Percentiles rank a stretch among this genome's conserved stretches.
Conservation (phyloP, 2,329 filamentous ascomycete genomes). For the Grosmannia clavigera region DNA sequence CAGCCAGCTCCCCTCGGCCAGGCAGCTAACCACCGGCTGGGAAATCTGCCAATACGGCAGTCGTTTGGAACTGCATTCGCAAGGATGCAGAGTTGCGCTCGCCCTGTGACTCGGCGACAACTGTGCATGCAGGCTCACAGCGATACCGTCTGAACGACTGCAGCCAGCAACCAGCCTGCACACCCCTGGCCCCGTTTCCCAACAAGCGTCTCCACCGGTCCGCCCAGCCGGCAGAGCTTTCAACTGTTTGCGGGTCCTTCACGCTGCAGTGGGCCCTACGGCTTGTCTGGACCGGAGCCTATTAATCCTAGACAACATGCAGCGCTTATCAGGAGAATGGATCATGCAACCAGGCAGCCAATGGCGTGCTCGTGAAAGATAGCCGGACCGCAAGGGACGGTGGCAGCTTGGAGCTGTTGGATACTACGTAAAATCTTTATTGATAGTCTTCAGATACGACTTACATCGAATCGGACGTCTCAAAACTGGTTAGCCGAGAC, state of each 20-base stretch:
- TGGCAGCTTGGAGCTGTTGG: too few species aligned
- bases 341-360: not conserved
- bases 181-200: not conserved
- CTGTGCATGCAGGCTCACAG: too few species aligned
- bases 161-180: too few species aligned
- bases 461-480: too few species aligned
- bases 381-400: too few species aligned
- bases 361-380: too few species aligned
- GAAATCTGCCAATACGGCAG: not conserved
- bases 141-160: too few species aligned
- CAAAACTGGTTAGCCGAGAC: too few species aligned
- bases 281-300: not conserved
- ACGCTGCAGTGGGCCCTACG: not conserved
- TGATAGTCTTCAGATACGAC: too few species aligned
- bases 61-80: not conserved
- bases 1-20: not conserved
- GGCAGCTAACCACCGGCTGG: not conserved
- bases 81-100: too few species aligned
- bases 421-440: too few species aligned
- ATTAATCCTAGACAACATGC: not conserved
- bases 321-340: not conserved
- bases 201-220: not conserved
- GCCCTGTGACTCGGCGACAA: not conserved
- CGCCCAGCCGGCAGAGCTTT: not conserved
- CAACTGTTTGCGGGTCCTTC: not conserved